Base-by-base conservation (phyloP, 169 alveolate species). In the Plasmodium gaboni region DNA sequence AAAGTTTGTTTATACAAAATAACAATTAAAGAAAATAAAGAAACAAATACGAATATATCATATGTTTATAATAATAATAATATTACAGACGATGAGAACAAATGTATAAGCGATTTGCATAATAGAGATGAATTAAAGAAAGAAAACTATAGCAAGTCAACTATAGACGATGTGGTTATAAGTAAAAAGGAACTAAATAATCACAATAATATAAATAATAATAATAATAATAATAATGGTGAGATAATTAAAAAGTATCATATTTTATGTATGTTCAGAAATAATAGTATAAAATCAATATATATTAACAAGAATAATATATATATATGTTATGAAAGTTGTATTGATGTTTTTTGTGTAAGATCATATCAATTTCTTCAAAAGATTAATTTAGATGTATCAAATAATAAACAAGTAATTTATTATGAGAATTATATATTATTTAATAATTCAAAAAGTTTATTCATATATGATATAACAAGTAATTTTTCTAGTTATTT, bases 221-320 rank as follows among this genome's bases (percentile, higher is more conserved):
- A 17, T 6, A 73, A 22, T 1, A 42, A 67, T 19, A 59, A 12
- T 15, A 74, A 59, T 61, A 38, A 12, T 64, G 8, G 42, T 65
- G 88, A 78, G 53, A 64, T 65, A 19, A 12, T 78, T 12, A 76
- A 78, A 19, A 86, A 71, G n/a, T 72, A 86, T 24, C 73, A 61
- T 13, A 86, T 86, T 42, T 22, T 86, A 60, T 86, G 92, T 46
- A 86, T 86, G 92, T 86, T 86, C 38, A 57, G 92, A 63, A 70
- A 70, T 71, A 86, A 86, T 67, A 86, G 87, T 22, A 86, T 86
- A 17, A 69, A 86, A 53, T 70, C 92, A 0, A 86, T 86, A 9
- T 86, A 86, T 38, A 70, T 86, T 19, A 87, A 86, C 46, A 86
- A 22, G 19, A 70, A 70, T 7, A 70, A 71, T 51, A 48, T 74